Base-by-base conservation (phyloP, 2,329 filamentous ascomycete species). In the Aspergillus uvarum region DNA sequence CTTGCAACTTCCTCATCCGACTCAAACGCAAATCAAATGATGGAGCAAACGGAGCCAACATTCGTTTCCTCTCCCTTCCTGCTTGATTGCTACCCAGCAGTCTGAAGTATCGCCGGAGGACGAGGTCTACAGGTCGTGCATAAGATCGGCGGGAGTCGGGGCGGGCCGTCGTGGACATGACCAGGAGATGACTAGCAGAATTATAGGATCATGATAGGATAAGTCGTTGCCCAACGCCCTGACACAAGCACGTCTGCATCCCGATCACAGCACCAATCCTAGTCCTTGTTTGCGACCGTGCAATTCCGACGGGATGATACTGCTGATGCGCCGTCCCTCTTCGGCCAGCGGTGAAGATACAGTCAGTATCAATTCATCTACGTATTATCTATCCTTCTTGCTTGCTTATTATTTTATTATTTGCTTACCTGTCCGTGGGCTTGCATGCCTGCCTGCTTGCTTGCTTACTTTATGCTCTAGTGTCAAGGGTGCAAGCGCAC, bases 81-180 rank as follows among this genome's bases (percentile, higher is more conserved):
- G 14, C 38, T 19, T 16, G 38, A 44, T 19, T 44, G 38, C 16
- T 44, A 35, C 11, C 32, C 32, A 35, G 32, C 32, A 35, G 16
- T 54, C 51, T 14, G 42, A 59, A 50, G 26, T 47, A 44, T 57
- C 38, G 54, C 52, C 61, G 59, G 54, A 44, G 62, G 54, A 63
- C 60, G 29, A 59, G 52, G 47, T 52, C 47, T 65, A 66, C 62
- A 62, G 64, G 58, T 69, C 63, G 64, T 69, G 68, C 68, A 69
- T 68, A 65, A 68, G 68, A 70, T 70, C 68, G 65, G 65, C 67
- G 68, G 68, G 67, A 69, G 67, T 67, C 68, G 69, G 69, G 58
- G 67, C 68, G 68, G 67, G 56, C 68, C 67, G 69, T 68, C 65
- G 60, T 69, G 62, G 66, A 67, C 65, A 65, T 68, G 61, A 58